Evolutionary conservation across 2,329 filamentous ascomycete species (phyloP).

Genomic region (Aspergillus brasiliensis): DNA sequence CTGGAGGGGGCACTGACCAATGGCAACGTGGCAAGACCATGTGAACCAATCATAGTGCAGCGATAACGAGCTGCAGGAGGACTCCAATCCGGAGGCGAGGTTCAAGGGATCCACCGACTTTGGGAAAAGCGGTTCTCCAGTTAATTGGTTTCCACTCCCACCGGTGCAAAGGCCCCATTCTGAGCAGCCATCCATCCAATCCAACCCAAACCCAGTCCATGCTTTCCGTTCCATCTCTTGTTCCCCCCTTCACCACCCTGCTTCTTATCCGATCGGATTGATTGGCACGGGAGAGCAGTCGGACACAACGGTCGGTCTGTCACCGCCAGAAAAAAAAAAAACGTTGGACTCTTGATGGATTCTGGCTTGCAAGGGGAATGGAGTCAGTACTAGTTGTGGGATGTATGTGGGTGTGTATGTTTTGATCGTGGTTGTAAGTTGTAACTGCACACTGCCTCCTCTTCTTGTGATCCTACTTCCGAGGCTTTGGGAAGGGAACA

Average conservation of each 20-base stretch:
- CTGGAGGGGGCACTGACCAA: constrained; percentile 15
- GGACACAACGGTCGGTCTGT: constrained; percentile 4
- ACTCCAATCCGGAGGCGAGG: constrained; percentile 21
- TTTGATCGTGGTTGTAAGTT: no score
- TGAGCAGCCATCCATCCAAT: constrained; percentile 1
- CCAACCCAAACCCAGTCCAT: not conserved
- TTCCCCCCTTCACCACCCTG: not conserved
- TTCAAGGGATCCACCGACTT: constrained; percentile 14
- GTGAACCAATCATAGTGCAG: constrained; percentile 11
- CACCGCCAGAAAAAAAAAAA: constrained; percentile 8
- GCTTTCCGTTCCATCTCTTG: not conserved
- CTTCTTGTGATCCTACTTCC: not conserved
- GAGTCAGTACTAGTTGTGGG: not conserved
- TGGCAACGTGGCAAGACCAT: constrained; percentile 2
- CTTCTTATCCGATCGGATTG: constrained; percentile 6
- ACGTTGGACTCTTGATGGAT: not conserved
- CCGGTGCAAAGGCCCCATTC: not conserved
- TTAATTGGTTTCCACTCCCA: constrained; percentile 21
- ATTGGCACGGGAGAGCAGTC: constrained; percentile 6
- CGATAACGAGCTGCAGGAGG: constrained; percentile 21
- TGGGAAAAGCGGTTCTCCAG: constrained; percentile 16
- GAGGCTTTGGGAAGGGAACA: not conserved
- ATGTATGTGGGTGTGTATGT: no score
- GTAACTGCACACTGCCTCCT: no score
- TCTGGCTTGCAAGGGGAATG: constrained; percentile 4